These are phyloP conservation scores for Syzygium malaccense DNA, from an alignment of 441 rosid species.

Conservation along the genomic window DNA sequence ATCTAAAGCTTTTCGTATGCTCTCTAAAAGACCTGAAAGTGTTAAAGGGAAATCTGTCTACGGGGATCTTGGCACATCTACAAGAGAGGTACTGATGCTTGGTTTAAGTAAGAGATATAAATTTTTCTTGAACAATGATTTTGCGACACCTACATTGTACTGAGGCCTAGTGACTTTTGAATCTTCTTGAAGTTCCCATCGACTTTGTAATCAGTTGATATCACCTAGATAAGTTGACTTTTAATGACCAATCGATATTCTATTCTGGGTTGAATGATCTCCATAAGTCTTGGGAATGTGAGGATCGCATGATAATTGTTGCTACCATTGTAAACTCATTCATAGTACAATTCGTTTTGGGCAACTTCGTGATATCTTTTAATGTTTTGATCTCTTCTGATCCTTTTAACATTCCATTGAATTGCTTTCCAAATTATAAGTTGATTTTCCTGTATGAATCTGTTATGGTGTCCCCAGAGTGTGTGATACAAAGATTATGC, in stretches of 20 bases:
- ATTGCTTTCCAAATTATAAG: background rate
- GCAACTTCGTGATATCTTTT: background rate
- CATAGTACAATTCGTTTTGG: background rate
- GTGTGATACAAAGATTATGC: background rate
- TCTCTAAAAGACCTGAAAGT: slow-evolving; percentile 34
- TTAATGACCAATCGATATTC: background rate
- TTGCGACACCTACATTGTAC: background rate
- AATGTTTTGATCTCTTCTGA: background rate
- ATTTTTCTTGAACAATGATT: background rate
- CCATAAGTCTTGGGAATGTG: background rate
- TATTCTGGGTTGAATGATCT: background rate
- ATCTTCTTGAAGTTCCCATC: background rate
- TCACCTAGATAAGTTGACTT: background rate
- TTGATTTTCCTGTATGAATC: background rate
- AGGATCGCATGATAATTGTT: background rate
- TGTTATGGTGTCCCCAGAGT: background rate
- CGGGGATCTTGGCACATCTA: slow-evolving; percentile 16
- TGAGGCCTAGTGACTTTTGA: background rate
- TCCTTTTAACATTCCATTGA: background rate
- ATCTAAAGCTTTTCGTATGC: slow-evolving; percentile 45
- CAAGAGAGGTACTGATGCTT: background rate
- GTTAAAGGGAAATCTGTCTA: slow-evolving; percentile 13
- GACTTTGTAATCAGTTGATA: background rate
- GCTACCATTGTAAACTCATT: background rate
- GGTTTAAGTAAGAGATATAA: background rate